A percentile compares a stretch with the other conserved stretches of the same genome.
Evolutionary conservation across 768 basidiomycete genomes (phyloP).

Genomic region (Trametes meyenii): DNA sequence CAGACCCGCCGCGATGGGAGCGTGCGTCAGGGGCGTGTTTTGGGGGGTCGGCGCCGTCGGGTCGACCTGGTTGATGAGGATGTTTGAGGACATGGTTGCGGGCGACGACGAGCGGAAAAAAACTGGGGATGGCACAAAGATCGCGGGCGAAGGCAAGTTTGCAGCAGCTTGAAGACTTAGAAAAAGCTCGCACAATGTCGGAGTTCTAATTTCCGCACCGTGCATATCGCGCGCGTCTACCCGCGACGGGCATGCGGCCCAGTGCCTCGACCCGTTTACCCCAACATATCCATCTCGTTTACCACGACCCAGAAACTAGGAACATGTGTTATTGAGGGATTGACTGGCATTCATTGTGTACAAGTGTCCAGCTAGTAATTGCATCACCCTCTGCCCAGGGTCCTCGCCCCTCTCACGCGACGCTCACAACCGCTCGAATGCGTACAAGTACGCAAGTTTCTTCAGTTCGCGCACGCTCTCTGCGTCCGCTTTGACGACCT

Average conservation of each 20-base stretch:
- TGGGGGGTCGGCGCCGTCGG: constrained; percentile 90
- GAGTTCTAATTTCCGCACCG: constrained; percentile 20
- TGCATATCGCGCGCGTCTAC: constrained; percentile 13
- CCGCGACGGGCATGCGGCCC: constrained; percentile 10
- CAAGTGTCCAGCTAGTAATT: neutral
- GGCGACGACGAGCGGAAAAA: constrained; percentile 25
- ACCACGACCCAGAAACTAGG: neutral
- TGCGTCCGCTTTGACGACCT: constrained; percentile 86
- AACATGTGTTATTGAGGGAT: neutral
- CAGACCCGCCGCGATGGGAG: constrained; percentile 76
- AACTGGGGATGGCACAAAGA: constrained; percentile 14
- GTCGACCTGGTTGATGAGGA: constrained; percentile 61
- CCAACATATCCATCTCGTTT: constrained; percentile 2
- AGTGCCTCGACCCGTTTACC: constrained; percentile 9
- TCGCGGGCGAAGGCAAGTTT: constrained; percentile 8
- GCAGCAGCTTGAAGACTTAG: neutral
- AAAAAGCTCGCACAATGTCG: constrained; percentile 18
- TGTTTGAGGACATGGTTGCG: constrained; percentile 62
- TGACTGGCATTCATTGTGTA: neutral
- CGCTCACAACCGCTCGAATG: constrained; percentile 66
- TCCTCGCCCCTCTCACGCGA: neutral
- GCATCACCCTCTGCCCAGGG: constrained; percentile 5
- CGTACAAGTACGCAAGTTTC: constrained; percentile 88
- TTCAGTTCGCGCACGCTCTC: constrained; percentile 83
- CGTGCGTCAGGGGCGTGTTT: constrained; percentile 86